Evolutionary conservation across 441 rosid genomes (phyloP).

Genomic region (Bruguiera hainesii): DNA sequence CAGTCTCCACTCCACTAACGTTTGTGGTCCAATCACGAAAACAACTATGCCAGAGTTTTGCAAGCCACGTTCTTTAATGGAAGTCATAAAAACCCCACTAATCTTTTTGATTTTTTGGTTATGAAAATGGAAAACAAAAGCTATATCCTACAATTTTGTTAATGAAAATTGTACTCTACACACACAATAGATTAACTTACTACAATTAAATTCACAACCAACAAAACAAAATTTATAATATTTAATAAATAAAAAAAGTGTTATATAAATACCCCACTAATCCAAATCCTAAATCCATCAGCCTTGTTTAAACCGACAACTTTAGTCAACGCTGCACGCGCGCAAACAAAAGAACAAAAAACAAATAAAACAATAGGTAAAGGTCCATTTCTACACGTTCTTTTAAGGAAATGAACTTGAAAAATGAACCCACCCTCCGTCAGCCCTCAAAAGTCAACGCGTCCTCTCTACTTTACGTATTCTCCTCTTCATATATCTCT

Average conservation of each 20-base stretch:
- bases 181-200: no score
- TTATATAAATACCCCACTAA: neutral
- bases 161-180: no score
- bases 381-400: no score
- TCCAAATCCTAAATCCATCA: neutral
- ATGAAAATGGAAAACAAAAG: no score
- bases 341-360: neutral
- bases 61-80: neutral
- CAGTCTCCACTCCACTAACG: no score
- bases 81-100: neutral
- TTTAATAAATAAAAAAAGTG: no score
- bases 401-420: neutral
- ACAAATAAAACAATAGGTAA: neutral
- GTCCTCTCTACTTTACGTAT: neutral
- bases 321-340: constrained; percentile 12
- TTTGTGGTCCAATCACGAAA: neutral
- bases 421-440: constrained; percentile 9
- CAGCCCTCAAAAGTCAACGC: constrained; percentile 52
- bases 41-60: neutral
- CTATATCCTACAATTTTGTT: no score
- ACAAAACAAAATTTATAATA: no score
- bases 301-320: neutral
- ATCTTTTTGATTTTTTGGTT: no score
- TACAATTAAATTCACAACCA: no score
- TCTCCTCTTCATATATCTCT: constrained; percentile 29